Evolutionary conservation across 495 filamentous ascomycete species (phyloP), one percentile per base, ranked within the genome.

Genomic region (Penicillium herquei): DNA sequence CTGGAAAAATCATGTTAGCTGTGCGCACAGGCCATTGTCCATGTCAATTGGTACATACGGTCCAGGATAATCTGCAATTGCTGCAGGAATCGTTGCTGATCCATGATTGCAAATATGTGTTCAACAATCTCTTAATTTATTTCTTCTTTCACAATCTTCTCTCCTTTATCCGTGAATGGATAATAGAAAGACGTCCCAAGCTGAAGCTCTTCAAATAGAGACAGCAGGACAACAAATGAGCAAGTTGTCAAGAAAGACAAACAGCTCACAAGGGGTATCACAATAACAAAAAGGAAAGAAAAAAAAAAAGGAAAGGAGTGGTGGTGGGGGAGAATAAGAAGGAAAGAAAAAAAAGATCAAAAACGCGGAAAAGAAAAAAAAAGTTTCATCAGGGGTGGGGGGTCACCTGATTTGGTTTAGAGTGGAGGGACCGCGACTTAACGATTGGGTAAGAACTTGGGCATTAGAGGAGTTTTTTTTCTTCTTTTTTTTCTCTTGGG

Each of bases 61-160:
- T 87, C 82, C 62, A 90, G 81, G 61, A 88, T 81, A 69, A 85
- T 83, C 76, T 88, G 79, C 61, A 92, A 81, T 76, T 90, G 81
- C 77, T 87, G 81, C 57, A 87, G 74, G 61, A 92, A 85, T 69
- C 80, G 78, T 71, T 87, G 83, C 63, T 89, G 81, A 73, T 91
- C 87, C 88, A 92, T 92, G 66, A 59, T 69, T 56, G 37, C 48
- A 56, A 43, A 32, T 50, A 13, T 40, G 8, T 7, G 13, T 34
- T 16, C 18, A 46, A 21, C n/a, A 46, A 30, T 11, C 13, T 18
- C 40, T 56, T 26, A 26, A 26, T 43, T 26, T 1, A 7, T 33
- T 34, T 49, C 14, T 21, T 31, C 30, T 17, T 33, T 32, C 21
- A 52, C 40, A 26, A 4, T 4, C 21, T 26, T 26, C 21, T 26